These are phyloP conservation scores for Penicillium hordei DNA, from an alignment of 2,329 filamentous ascomycete species.

Conservation along the genomic window DNA sequence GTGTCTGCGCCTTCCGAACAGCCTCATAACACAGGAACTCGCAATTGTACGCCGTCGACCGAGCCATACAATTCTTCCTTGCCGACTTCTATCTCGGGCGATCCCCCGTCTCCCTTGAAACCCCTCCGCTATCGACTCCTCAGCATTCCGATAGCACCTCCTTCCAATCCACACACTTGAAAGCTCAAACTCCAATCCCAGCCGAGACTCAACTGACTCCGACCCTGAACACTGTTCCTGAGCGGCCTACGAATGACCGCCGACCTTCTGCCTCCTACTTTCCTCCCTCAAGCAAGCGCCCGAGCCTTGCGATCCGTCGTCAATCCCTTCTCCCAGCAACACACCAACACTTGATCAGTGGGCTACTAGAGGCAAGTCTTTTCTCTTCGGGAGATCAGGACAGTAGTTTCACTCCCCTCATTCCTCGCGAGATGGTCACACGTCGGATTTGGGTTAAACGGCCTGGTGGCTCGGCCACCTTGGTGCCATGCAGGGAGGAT, in stretches of 20 bases:
- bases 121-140: constrained; percentile 22
- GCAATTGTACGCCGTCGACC: constrained; percentile 13
- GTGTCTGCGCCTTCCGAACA: constrained; percentile 15
- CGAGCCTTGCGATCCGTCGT: constrained; percentile 36
- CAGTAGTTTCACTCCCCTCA: constrained; percentile 19
- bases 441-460: constrained; percentile 95
- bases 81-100: constrained; percentile 26
- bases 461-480: constrained; percentile 78
- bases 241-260: constrained; percentile 21
- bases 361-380: constrained; percentile 33
- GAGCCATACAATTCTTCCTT: constrained; percentile 25
- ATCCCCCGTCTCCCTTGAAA: constrained; percentile 21
- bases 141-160: constrained; percentile 25
- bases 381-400: constrained; percentile 26
- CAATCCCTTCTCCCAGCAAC: constrained; percentile 43
- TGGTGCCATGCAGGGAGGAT: constrained; percentile 80
- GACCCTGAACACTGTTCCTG: constrained; percentile 31
- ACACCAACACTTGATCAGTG: constrained; percentile 41
- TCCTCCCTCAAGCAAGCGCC: constrained; percentile 30
- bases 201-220: constrained; percentile 27
- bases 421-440: constrained; percentile 37
- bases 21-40: constrained; percentile 9
- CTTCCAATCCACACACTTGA: constrained; percentile 20
- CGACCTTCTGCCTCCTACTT: constrained; percentile 14
- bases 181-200: constrained; percentile 18